Evolutionary conservation across 1,139 yeast species (phyloP), one percentile per base, ranked within the genome.

Genomic region (Kazachstania sp.): DNA sequence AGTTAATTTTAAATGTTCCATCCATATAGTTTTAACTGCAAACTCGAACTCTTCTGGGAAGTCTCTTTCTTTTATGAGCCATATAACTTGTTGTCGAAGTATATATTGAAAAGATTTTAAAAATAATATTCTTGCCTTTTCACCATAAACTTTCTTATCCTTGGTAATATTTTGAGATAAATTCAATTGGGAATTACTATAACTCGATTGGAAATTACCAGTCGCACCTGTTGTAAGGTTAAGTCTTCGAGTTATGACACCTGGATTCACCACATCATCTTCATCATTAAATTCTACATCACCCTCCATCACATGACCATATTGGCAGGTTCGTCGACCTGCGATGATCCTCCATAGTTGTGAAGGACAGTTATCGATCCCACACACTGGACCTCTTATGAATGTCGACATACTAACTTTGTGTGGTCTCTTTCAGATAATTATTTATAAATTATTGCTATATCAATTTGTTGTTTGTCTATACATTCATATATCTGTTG

Each of bases 301-400:
- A 38, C 92, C 90, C 54, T 83, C 92, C 65, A 78, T 77, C 18
- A 88, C 87, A 67, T 92, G 98, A 1, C 97, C 97, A 60, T 77
- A 83, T 60, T 86, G 90, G 63, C 98, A 92, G 20, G 87, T 81
- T 49, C 81, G 75, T 47, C 78, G 78, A 26, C 97, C 97, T 58
- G 85, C 87, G 9, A 78, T 70, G 34, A 76, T 67, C 45, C 83
- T 73, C 78, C 86, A 92, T 45, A 82, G 74, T 43, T 80, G 69
- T 1, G 96, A 85, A 4, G 84, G 78, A 67, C 98, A 92, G 70
- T 92, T 90, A 54, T 84, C 90, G 3, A 81, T 80, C 2, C 97
- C 97, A 72, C 98, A 92, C 12, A 82, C 68, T 6, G 86, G 83
- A 2, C 97, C 97, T 55, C 78, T 70, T 43, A 72, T 71, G 50